phyloP scores from a whole-genome alignment of 345 rosid species.

The Aquilaria sinensis region DNA sequence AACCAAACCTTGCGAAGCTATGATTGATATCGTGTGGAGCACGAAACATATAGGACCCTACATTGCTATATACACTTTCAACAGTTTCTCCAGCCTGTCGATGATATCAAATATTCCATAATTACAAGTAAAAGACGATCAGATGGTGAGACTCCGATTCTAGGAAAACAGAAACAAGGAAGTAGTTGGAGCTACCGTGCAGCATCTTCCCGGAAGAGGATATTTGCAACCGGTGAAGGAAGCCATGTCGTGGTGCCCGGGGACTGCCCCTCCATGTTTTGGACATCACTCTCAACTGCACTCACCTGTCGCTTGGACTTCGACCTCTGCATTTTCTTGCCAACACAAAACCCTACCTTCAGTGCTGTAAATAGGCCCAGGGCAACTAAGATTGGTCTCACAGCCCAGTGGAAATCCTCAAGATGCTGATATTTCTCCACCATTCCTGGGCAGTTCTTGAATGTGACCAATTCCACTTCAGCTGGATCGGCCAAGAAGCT shows the following conservation, averaged over 20 bases:
- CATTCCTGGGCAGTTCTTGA: constrained; percentile 52
- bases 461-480: constrained; percentile 72
- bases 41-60: too few relatives aligned
- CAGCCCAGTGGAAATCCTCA: constrained; percentile 92
- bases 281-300: constrained; percentile 16
- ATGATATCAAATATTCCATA: too few relatives aligned
- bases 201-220: constrained; percentile 29
- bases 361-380: constrained; percentile 59
- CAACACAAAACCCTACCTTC: constrained; percentile 48
- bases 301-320: constrained; percentile 27
- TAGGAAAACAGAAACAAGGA: too few relatives aligned
- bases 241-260: constrained; percentile 37
- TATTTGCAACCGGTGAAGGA: constrained; percentile 42
- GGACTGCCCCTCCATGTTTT: constrained; percentile 17
- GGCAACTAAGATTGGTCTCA: constrained; percentile 74
- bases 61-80: too few relatives aligned
- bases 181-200: too few relatives aligned
- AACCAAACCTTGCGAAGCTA: too few relatives aligned
- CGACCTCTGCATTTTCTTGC: constrained; percentile 48
- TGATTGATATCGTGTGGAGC: too few relatives aligned
- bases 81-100: too few relatives aligned
- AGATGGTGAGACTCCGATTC: too few relatives aligned
- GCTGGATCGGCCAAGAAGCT: constrained; percentile 80
- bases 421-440: constrained; percentile 76
- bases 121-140: too few relatives aligned